These are phyloP conservation scores for Neopestalotiopsis clavispora DNA, from an alignment of 2,329 filamentous ascomycete species.

Conservation along the genomic window DNA sequence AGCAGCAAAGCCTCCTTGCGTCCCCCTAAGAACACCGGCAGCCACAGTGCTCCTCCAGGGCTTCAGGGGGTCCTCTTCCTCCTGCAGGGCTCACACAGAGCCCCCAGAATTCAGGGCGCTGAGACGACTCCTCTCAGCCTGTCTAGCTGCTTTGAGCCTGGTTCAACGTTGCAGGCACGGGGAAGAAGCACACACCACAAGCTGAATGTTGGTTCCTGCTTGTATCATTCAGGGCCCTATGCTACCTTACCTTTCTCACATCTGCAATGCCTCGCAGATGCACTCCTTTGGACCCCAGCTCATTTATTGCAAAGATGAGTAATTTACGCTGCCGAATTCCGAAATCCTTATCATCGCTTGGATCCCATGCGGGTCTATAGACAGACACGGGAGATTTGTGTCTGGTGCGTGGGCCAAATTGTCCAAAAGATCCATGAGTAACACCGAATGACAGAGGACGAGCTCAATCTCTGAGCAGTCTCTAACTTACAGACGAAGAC, in stretches of 20 bases:
- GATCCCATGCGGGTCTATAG: neutral
- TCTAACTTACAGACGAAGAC: neutral
- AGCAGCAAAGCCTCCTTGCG: neutral
- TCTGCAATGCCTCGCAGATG: neutral
- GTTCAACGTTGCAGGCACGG: neutral
- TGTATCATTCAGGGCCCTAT: neutral
- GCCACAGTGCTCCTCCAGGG: neutral
- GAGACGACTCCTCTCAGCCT: neutral
- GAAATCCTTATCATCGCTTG: neutral
- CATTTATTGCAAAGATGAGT: neutral
- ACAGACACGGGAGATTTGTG: neutral
- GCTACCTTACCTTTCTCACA: neutral
- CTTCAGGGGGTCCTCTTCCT: neutral
- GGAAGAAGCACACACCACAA: neutral
- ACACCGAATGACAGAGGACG: neutral
- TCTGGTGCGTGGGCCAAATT: neutral
- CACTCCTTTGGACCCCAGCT: neutral
- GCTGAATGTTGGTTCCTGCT: neutral
- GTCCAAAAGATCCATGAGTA: neutral
- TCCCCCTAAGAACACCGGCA: neutral
- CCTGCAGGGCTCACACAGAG: neutral
- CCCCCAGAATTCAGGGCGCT: neutral
- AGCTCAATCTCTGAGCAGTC: neutral
- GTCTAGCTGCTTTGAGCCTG: constrained; percentile 5
- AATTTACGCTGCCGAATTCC: constrained; percentile 3